Evolutionary conservation across 139 green algal species (phyloP), one percentile per base, ranked within the genome.

Genomic region (Chlamydomonas asymmetrica): DNA sequence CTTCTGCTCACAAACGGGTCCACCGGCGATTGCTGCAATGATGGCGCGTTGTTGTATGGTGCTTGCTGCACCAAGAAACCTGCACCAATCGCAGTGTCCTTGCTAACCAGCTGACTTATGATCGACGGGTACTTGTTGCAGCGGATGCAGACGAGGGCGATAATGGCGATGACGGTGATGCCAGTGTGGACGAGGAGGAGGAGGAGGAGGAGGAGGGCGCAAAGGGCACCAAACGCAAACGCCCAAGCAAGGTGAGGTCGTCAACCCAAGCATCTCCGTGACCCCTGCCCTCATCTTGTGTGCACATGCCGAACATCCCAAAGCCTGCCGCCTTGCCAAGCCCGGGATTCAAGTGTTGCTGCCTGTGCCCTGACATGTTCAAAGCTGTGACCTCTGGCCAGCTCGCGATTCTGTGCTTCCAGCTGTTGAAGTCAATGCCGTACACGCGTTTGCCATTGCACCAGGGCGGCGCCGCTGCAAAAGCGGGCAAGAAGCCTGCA

Each of bases 201-300:
- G 69, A 69, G 9, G 64, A 73, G 2, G 76, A 88, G 18, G 20
- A 63, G 10, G 66, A 39, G 4, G 63, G 32, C 29, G 43, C 6
- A 29, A 40, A 34, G n/a, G 64, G 74, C 61, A 69, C 20, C 8
- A 84, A 90, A 66, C 62, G 80, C 57, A 88, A 79, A 54, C 41
- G 63, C 4, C 59, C 60, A 8, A 43, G 57, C 18, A 70, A 61
- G 66, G 76, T 71, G 40, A 0, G 59, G 5, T 34, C 48, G 41
- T 7, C 13, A 20, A 20, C 60, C 13, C 18, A 18, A 52, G 13
- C 27, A 13, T 9, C 6, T 13, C 35, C 10, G 35, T 60, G 8
- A 10, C n/a, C 50, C 5, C n/a, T 27, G 43, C 35, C 27, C 41
- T 37, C 52, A 66, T 49, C 50, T 56, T 45, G 38, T 23, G 38